Evolutionary conservation across 441 rosid genomes (phyloP).

Genomic region (Capsella rubella): DNA sequence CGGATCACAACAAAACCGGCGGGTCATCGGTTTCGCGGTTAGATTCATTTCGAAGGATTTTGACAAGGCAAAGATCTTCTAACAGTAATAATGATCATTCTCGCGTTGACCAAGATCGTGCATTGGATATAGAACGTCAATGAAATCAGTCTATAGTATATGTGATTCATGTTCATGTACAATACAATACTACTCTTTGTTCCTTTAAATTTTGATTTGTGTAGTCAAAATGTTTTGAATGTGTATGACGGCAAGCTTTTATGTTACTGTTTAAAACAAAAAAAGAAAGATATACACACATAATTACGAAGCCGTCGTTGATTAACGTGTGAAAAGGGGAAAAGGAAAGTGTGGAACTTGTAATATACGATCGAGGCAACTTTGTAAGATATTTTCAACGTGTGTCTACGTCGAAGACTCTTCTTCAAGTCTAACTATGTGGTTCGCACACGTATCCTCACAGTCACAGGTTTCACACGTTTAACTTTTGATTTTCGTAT

Average conservation of each 20-base stretch:
- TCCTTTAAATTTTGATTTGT: neutral
- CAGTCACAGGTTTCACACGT: conserved; percentile 21
- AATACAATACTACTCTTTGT: neutral
- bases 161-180: neutral
- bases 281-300: too few relatives aligned
- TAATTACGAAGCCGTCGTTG: neutral
- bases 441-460: conserved; percentile 23
- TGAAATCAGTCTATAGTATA: conserved; percentile 26
- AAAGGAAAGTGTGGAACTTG: conserved; percentile 24
- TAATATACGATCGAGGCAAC: conserved; percentile 6
- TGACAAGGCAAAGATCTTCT: conserved; percentile 61
- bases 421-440: conserved; percentile 30
- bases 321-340: conserved; percentile 30
- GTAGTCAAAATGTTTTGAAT: neutral
- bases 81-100: conserved; percentile 49
- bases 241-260: conserved; percentile 1
- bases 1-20: conserved; percentile 42
- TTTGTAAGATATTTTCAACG: conserved; percentile 26
- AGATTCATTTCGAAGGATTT: conserved; percentile 61
- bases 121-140: conserved; percentile 64
- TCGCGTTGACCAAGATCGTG: conserved; percentile 45
- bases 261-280: neutral
- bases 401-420: conserved; percentile 28
- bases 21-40: conserved; percentile 52
- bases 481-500: conserved; percentile 4